phyloP scores from a whole-genome alignment of 2,329 filamentous ascomycete genomes.

The Colletotrichum limetticola region DNA sequence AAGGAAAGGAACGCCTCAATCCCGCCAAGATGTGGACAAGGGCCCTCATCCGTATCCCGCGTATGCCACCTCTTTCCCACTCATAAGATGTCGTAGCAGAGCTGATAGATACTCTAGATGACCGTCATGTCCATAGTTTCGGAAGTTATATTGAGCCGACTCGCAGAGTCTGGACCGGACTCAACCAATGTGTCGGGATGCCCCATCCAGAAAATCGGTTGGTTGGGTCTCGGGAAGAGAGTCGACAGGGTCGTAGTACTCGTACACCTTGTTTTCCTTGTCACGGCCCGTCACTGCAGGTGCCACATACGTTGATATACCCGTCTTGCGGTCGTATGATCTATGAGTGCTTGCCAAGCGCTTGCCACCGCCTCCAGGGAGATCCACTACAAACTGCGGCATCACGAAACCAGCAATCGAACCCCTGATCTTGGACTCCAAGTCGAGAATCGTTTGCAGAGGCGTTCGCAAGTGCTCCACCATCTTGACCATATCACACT shows the following conservation, averaged over 20 bases:
- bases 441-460: constrained; percentile 65
- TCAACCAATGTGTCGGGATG: not conserved
- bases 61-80: not conserved
- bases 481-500: constrained; percentile 70
- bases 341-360: constrained; percentile 64
- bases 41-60: not conserved
- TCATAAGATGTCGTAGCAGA: not conserved
- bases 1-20: not conserved
- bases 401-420: constrained; percentile 71
- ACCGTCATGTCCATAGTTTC: not conserved
- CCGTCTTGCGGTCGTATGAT: constrained; percentile 63
- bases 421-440: constrained; percentile 68
- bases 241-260: constrained; percentile 65
- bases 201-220: not conserved
- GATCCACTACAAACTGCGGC: constrained; percentile 71
- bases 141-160: not conserved
- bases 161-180: not conserved
- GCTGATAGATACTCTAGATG: not conserved
- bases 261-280: constrained; percentile 61
- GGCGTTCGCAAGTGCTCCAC: constrained; percentile 73
- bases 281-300: constrained; percentile 60
- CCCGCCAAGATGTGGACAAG: not conserved
- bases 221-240: constrained; percentile 7
- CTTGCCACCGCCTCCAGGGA: constrained; percentile 73
- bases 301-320: constrained; percentile 65